Base-by-base conservation (phyloP, 345 rosid genomes). In the Gynandropsis gynandra region DNA sequence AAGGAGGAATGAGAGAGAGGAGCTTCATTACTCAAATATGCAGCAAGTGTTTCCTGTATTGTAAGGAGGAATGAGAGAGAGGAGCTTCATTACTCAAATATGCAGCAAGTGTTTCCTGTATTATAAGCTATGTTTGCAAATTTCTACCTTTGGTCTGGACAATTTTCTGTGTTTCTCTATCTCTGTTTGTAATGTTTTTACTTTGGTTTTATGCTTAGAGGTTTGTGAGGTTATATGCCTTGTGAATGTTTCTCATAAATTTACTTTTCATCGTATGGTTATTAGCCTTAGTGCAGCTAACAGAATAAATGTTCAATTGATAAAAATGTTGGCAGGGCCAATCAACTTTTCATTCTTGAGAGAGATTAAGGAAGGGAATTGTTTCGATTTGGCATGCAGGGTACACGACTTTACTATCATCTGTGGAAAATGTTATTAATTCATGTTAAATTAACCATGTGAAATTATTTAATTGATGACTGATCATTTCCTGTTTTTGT, bases 321-420 rank as follows among this genome's bases (percentile, higher is more conserved):
- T 15, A 34, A 42, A 19, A n/a, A 1, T 0, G 15, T 17, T 47
- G 34, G 16, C 51, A 72, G 83, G 69, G 38, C 49, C 72, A 32
- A 47, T 37, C 59, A 67, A 59, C 21, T 76, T 71, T 74, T 48
- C 54, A 9, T 65, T 76, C 44, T 43, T 87, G 59, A 80, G 77
- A 63, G 89, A 80, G 67, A 71, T 87, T 64, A 76, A 70, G 71
- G 72, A 74, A 55, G 76, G 79, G 11, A 62, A 61, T 54, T 27
- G 21, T 35, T 61, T 63, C 42, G 58, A 78, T 74, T 65, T 83
- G 56, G 42, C 50, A 52, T 80, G 87, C 61, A 74, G 73, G 94
- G 96, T 81, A 61, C 44, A 18, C 21, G 35, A 27, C 7, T 4
- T 37, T 19, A 14, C 54, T 42, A 42, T 54, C 13, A 47, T 19